Conservation (phyloP, 345 rosid genomes). For the Moricandia moricandioides region DNA sequence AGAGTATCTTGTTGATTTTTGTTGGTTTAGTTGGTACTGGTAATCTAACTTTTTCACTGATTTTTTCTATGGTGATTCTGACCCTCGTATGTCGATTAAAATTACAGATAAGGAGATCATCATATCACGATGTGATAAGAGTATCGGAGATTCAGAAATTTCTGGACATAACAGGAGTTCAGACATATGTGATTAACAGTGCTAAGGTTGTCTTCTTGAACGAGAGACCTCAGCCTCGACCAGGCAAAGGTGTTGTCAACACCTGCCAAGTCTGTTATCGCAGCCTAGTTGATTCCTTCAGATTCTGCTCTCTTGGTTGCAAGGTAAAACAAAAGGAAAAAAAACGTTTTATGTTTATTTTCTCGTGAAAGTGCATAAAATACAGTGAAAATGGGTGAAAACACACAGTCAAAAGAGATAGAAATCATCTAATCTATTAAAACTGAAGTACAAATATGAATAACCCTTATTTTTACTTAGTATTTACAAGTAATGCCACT, state of each 20-base stretch:
- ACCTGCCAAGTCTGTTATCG: constrained; percentile 91
- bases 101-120: constrained; percentile 88
- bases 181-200: constrained; percentile 95
- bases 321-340: constrained; percentile 52
- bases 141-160: constrained; percentile 85
- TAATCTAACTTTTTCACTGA: no score
- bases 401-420: background rate
- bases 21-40: no score
- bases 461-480: no score
- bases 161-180: constrained; percentile 85
- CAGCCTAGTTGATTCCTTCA: constrained; percentile 91
- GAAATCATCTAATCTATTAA: no score
- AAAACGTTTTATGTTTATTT: background rate
- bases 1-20: background rate
- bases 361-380: background rate
- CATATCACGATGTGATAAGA: constrained; percentile 96
- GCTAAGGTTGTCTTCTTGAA: constrained; percentile 94
- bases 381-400: background rate
- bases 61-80: background rate
- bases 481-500: no score
- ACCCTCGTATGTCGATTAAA: background rate
- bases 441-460: no score
- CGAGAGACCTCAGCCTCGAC: constrained; percentile 98
- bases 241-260: constrained; percentile 89
- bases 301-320: constrained; percentile 97